These are phyloP conservation scores for Eleusine indica DNA, from an alignment of 176 grass and related monocot species.

Conservation along the genomic window DNA sequence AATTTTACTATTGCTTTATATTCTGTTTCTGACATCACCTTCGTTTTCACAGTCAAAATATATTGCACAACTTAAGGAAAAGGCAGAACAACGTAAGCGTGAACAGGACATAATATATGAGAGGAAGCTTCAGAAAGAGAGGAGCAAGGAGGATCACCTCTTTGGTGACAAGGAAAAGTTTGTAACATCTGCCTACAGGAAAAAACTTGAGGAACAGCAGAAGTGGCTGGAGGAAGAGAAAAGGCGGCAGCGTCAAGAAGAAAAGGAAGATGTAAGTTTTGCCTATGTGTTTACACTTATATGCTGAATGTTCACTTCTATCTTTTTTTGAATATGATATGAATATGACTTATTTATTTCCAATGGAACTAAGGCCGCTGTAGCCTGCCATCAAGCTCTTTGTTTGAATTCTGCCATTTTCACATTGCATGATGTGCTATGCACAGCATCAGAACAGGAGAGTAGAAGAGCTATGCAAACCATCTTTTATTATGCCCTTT, in stretches of 20 bases:
- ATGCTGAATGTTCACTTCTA: background rate
- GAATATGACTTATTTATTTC: conserved; percentile 5
- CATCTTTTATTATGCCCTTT: background rate
- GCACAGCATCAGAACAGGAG: background rate
- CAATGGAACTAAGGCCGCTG: background rate
- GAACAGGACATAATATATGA: conserved; percentile 95
- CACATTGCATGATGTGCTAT: background rate
- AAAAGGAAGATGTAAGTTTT: conserved; percentile 90
- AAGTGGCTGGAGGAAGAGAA: conserved; percentile 96
- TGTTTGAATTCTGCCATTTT: background rate
- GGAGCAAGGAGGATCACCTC: conserved; percentile 92
- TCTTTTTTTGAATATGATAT: background rate
- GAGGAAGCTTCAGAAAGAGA: conserved; percentile 92
- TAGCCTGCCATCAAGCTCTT: background rate
- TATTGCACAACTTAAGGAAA: conserved; percentile 82
- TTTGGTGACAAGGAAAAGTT: conserved; percentile 88
- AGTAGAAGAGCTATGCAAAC: background rate
- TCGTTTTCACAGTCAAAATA: conserved; percentile 77
- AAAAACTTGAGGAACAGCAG: conserved; percentile 86
- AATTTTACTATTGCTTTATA: background rate
- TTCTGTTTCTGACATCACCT: background rate
- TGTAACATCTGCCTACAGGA: conserved; percentile 89
- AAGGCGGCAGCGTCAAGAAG: conserved; percentile 64
- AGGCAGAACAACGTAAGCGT: conserved; percentile 84
- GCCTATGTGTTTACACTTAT: background rate